These are phyloP conservation scores for Teratosphaeria pseudoeucalypti DNA, from an alignment of 2,329 filamentous ascomycete species.

Conservation along the genomic window DNA sequence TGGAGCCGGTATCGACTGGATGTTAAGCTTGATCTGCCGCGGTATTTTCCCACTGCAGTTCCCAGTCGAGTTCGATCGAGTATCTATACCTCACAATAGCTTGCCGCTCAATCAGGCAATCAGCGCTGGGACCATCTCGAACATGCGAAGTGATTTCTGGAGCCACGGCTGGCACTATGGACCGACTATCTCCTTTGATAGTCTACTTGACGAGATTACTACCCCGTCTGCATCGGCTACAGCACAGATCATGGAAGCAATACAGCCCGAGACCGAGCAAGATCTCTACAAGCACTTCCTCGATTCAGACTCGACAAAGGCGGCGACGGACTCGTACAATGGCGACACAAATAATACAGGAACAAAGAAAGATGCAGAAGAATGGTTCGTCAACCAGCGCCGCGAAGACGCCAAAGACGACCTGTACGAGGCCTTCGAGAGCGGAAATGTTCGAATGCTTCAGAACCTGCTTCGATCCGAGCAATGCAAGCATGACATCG, in stretches of 20 bases:
- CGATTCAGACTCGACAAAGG: neutral
- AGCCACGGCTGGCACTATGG: neutral
- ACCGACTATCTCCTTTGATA: neutral
- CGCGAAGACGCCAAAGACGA: conserved; percentile 5
- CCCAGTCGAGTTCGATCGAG: conserved; percentile 5
- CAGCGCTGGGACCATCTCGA: neutral
- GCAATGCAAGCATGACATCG: neutral
- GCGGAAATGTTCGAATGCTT: neutral
- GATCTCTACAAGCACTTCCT: conserved; percentile 38
- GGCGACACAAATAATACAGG: neutral
- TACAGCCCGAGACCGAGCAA: conserved; percentile 34
- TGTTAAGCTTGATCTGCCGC: conserved; percentile 26
- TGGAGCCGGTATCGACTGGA: conserved; percentile 26
- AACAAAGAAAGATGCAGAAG: conserved; percentile 1
- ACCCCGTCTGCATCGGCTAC: neutral
- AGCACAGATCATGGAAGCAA: conserved; percentile 2
- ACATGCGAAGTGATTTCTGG: neutral
- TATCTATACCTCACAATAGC: neutral
- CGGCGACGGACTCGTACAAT: neutral
- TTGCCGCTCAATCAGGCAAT: neutral
- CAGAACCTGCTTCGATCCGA: neutral
- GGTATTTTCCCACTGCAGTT: conserved; percentile 25
- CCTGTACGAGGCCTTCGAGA: conserved; percentile 6
- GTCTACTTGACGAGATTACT: neutral
- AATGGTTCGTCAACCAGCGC: conserved; percentile 1